Conservation (phyloP, 805 yeast genomes). For the Teunomyces atbi region DNA sequence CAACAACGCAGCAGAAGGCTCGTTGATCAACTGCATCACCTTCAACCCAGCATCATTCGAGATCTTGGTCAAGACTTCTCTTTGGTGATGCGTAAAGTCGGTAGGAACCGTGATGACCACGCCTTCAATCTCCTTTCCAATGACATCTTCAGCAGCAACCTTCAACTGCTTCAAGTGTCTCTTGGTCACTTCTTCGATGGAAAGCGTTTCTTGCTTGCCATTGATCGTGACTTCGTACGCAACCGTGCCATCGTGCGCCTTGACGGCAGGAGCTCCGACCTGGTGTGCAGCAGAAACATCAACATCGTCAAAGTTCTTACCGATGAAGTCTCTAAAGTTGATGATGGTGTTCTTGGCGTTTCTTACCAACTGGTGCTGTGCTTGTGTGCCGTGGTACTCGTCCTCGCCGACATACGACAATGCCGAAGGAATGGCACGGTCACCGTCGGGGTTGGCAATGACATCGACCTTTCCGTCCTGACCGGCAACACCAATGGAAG, state of each 20-base stretch:
- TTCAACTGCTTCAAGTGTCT: constrained; percentile 83
- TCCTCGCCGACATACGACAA: constrained; percentile 90
- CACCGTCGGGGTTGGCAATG: constrained; percentile 99
- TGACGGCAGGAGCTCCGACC: constrained; percentile 59
- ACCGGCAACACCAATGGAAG: constrained; percentile 86
- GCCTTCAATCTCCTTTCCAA: constrained; percentile 77
- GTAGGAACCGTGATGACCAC: constrained; percentile 91
- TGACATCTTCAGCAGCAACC: constrained; percentile 88
- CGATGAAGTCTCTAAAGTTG: constrained; percentile 92
- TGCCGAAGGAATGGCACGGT: constrained; percentile 92
- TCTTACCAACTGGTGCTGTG: constrained; percentile 87
- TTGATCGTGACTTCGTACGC: constrained; percentile 61
- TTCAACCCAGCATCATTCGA: constrained; percentile 72
- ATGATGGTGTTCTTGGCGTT: constrained; percentile 82
- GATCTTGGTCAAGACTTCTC: constrained; percentile 56
- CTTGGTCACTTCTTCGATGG: constrained; percentile 74
- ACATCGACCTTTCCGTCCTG: constrained; percentile 92
- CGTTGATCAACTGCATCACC: constrained; percentile 84
- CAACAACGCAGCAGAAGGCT: constrained; percentile 87
- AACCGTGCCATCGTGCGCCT: constrained; percentile 59
- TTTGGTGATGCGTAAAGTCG: constrained; percentile 74
- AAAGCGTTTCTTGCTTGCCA: constrained; percentile 50
- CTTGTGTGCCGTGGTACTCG: constrained; percentile 97
- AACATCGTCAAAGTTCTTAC: constrained; percentile 66
- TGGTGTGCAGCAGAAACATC: constrained; percentile 56